phyloP scores from a whole-genome alignment of 1,139 yeast species.

The Lodderomyces orthopsilosis region DNA sequence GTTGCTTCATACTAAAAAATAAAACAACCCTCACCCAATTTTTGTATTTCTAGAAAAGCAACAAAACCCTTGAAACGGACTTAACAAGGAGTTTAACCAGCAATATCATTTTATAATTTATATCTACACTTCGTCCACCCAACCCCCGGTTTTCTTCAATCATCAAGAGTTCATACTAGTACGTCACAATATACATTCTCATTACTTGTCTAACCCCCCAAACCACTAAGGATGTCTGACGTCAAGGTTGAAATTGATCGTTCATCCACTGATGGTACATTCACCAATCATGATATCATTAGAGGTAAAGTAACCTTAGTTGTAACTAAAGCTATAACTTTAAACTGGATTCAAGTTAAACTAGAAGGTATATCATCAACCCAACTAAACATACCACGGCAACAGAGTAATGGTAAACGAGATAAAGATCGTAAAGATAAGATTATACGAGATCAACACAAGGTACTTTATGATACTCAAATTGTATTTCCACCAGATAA shows the following conservation, averaged over 20 bases:
- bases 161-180: not conserved
- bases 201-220: not conserved
- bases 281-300: conserved; percentile 51
- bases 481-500: conserved; percentile 64
- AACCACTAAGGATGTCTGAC: conserved; percentile 17
- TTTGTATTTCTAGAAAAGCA: no score
- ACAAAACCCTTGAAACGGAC: no score
- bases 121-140: no score
- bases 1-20: no score
- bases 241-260: conserved; percentile 39
- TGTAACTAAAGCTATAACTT: conserved; percentile 45
- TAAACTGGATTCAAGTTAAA: conserved; percentile 55
- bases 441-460: conserved; percentile 46
- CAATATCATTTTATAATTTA: no score
- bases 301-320: conserved; percentile 46
- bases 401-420: conserved; percentile 12
- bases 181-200: not conserved
- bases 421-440: conserved; percentile 21
- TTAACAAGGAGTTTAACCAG: not conserved
- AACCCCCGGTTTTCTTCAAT: no score
- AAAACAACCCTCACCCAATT: not conserved
- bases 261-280: conserved; percentile 39
- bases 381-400: conserved; percentile 28
- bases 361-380: conserved; percentile 55
- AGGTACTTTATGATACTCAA: conserved; percentile 51